Evolutionary conservation across 441 rosid species (phyloP).

Genomic region (Adansonia rubrostipa): DNA sequence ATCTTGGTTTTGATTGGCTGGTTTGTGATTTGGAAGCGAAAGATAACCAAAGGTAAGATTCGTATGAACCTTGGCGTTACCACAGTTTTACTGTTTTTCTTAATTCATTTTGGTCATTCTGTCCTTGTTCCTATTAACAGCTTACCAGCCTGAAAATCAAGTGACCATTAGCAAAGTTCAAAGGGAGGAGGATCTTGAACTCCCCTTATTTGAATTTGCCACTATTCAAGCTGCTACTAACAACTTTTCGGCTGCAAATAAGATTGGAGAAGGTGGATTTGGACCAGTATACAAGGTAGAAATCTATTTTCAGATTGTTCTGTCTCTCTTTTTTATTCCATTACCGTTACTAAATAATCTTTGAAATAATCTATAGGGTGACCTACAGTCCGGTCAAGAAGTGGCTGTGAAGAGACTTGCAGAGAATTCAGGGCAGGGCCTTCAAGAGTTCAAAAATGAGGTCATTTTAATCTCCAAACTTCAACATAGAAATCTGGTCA

Average conservation of each 20-base stretch:
- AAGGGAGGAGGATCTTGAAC: slow-evolving; percentile 37
- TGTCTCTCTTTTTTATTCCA: not conserved
- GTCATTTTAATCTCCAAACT: slow-evolving; percentile 54
- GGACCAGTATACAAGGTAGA: slow-evolving; percentile 46
- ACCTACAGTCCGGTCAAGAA: slow-evolving; percentile 35
- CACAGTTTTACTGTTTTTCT: not conserved
- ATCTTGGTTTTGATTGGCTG: slow-evolving; percentile 31
- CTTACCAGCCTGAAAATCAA: slow-evolving; percentile 20
- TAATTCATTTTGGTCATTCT: not conserved
- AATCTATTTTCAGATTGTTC: not conserved
- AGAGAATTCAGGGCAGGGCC: slow-evolving; percentile 39
- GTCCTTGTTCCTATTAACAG: slow-evolving; percentile 4
- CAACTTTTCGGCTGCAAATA: slow-evolving; percentile 38
- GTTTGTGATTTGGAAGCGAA: slow-evolving; percentile 31
- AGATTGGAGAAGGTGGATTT: slow-evolving; percentile 54
- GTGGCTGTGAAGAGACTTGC: slow-evolving; percentile 4
- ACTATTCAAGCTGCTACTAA: slow-evolving; percentile 39
- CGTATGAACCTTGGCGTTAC: not conserved
- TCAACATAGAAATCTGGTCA: slow-evolving; percentile 60
- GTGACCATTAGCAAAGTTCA: slow-evolving; percentile 19
- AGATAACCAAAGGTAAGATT: slow-evolving; percentile 28
- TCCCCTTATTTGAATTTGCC: slow-evolving; percentile 37
- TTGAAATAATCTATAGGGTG: slow-evolving; percentile 37
- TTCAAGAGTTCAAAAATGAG: slow-evolving; percentile 52
- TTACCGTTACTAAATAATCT: not conserved